Conservation (phyloP, 345 rosid genomes). For the Carallia brachiata region DNA sequence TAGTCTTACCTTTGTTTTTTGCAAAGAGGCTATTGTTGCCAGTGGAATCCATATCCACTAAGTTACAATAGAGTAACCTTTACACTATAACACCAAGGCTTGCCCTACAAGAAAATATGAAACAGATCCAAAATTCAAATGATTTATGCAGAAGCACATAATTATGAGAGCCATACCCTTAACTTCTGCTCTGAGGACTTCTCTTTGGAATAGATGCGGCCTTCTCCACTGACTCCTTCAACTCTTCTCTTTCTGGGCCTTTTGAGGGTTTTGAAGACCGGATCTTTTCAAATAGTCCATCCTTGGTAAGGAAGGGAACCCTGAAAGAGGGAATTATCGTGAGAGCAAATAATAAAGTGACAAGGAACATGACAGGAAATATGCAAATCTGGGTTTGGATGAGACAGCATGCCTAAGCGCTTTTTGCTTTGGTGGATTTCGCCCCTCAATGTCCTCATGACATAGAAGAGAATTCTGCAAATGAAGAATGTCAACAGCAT, state of each 20-base stretch:
- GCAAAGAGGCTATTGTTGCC: no score
- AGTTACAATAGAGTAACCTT: no score
- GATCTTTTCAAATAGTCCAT: constrained; percentile 82
- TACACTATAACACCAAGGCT: no score
- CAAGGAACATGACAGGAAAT: constrained; percentile 16
- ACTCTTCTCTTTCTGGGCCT: constrained; percentile 33
- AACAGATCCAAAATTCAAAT: neutral
- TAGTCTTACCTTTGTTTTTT: no score
- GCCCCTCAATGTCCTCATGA: constrained; percentile 94
- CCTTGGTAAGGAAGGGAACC: constrained; percentile 78
- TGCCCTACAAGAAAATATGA: no score
- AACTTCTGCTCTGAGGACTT: constrained; percentile 54
- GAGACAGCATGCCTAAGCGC: constrained; percentile 64
- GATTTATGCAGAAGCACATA: neutral
- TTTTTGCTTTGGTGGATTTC: constrained; percentile 87
- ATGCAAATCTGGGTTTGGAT: constrained; percentile 14
- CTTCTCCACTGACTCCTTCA: constrained; percentile 41
- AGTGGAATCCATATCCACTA: no score
- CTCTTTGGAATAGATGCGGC: constrained; percentile 41
- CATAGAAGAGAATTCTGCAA: constrained; percentile 91
- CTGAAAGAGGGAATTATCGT: constrained; percentile 38
- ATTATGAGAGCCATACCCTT: constrained; percentile 46
- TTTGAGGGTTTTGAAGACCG: constrained; percentile 60
- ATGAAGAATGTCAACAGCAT: constrained; percentile 25
- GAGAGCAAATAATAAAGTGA: constrained; percentile 9